These are phyloP conservation scores for Tagetes erecta DNA, from an alignment of 129 eudicot species.

Conservation along the genomic window DNA sequence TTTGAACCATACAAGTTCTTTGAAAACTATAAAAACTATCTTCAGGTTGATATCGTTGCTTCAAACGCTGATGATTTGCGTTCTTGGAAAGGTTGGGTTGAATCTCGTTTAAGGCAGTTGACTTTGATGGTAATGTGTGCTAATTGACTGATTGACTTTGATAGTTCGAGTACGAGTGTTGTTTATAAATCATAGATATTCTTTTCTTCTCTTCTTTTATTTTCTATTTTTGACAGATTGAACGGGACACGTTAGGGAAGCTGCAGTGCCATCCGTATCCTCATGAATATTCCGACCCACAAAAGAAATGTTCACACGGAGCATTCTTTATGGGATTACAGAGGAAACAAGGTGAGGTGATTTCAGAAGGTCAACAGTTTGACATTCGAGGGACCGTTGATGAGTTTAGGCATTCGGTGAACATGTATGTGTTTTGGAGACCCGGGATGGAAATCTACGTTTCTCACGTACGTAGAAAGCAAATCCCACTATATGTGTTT, in stretches of 20 bases:
- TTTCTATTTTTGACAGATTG: constrained; percentile 52
- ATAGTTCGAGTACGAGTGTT: constrained; percentile 66
- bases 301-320: constrained; percentile 58
- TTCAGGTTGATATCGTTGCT: constrained; percentile 73
- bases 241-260: constrained; percentile 74
- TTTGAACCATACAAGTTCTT: constrained; percentile 76
- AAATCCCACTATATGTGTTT: constrained; percentile 62
- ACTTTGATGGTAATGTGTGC: constrained; percentile 84
- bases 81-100: constrained; percentile 98
- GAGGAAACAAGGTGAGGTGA: constrained; percentile 63
- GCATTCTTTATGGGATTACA: constrained; percentile 89
- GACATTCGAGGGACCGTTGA: constrained; percentile 84
- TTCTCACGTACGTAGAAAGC: constrained; percentile 73
- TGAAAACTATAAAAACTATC: constrained; percentile 75
- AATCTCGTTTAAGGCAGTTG: constrained; percentile 89
- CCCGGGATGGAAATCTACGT: constrained; percentile 84
- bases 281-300: constrained; percentile 54
- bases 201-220: constrained; percentile 24
- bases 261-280: constrained; percentile 93
- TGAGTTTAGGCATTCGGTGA: constrained; percentile 65
- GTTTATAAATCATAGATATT: constrained; percentile 52
- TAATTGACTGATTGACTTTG: constrained; percentile 86
- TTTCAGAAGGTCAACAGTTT: constrained; percentile 85
- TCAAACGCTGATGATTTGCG: constrained; percentile 69
- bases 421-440: constrained; percentile 65